Percentiles rank a stretch among this genome's conserved stretches.
Evolutionary conservation across 2,329 filamentous ascomycete genomes (phyloP).

Genomic region (Proliferodiscus dingleyae): DNA sequence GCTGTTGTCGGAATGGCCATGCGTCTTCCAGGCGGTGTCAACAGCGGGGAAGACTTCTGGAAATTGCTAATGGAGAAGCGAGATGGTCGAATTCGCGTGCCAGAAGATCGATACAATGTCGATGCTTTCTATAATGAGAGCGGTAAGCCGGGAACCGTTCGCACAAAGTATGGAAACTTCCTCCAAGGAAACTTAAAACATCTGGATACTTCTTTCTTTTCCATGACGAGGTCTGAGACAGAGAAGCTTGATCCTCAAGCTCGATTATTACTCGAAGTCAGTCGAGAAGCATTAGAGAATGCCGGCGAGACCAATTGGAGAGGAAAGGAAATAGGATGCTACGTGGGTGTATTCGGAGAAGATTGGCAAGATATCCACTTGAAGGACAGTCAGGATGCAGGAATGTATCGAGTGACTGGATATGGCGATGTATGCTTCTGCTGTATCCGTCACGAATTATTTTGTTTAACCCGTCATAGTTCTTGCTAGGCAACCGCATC

Average conservation of each 20-base stretch:
- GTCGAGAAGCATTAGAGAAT: not conserved
- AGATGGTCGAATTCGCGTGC: slow-evolving; percentile 24
- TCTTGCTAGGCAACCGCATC: slow-evolving; percentile 37
- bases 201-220: not conserved
- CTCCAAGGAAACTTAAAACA: slow-evolving; percentile 17
- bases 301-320: not conserved
- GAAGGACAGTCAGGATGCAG: not conserved
- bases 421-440: too few species aligned
- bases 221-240: not conserved
- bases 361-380: slow-evolving; percentile 1
- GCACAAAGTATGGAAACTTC: slow-evolving; percentile 26
- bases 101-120: slow-evolving; percentile 27
- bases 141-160: slow-evolving; percentile 9
- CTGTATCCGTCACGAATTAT: not conserved
- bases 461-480: not conserved
- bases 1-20: not conserved
- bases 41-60: slow-evolving; percentile 26
- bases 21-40: not conserved
- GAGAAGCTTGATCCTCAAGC: not conserved
- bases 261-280: not conserved
- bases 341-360: slow-evolving; percentile 3
- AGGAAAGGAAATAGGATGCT: slow-evolving; percentile 4
- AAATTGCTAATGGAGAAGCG: slow-evolving; percentile 29
- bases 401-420: not conserved
- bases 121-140: slow-evolving; percentile 20